A percentile compares a stretch with the other conserved stretches of the same genome.
These are phyloP conservation scores for Cordyceps fumosorosea DNA, from an alignment of 2,329 filamentous ascomycete species.

Conservation along the genomic window DNA sequence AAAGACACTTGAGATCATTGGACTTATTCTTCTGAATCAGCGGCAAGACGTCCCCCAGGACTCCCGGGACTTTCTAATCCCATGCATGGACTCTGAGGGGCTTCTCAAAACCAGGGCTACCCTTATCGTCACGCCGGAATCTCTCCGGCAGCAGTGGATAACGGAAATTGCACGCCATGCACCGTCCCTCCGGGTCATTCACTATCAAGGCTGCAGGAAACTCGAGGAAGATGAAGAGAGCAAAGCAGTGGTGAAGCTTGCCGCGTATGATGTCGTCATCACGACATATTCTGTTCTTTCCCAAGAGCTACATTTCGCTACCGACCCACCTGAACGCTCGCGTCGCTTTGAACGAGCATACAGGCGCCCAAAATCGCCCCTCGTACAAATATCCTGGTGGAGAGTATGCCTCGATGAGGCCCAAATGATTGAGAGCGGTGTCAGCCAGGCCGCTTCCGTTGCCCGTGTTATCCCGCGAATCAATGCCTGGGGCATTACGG, in stretches of 20 bases:
- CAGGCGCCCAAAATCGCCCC: constrained; percentile 61
- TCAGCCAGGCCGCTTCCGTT: constrained; percentile 74
- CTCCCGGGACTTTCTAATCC: constrained; percentile 9
- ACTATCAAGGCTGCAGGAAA: constrained; percentile 47
- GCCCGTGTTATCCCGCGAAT: constrained; percentile 73
- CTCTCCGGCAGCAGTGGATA: constrained; percentile 55
- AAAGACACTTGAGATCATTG: constrained; percentile 71
- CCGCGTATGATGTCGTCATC: constrained; percentile 51
- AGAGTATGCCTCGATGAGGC: constrained; percentile 71
- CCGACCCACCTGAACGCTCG: constrained; percentile 60
- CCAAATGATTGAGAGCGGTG: constrained; percentile 89
- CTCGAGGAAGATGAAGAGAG: constrained; percentile 29
- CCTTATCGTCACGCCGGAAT: constrained; percentile 53
- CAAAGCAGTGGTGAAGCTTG: constrained; percentile 38
- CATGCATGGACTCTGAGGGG: not conserved
- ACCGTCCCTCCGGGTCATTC: constrained; percentile 47
- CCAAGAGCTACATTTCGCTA: constrained; percentile 71
- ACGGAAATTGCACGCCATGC: constrained; percentile 54
- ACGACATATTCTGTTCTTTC: constrained; percentile 67
- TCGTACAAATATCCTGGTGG: constrained; percentile 84
- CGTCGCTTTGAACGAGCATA: constrained; percentile 62
- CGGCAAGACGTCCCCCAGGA: constrained; percentile 24
- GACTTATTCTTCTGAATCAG: constrained; percentile 59
- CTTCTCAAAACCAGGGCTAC: constrained; percentile 49
- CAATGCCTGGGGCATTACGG: constrained; percentile 89